These are phyloP conservation scores for Trichoderma sp. DNA, from an alignment of 2,329 filamentous ascomycete genomes.

Conservation along the genomic window DNA sequence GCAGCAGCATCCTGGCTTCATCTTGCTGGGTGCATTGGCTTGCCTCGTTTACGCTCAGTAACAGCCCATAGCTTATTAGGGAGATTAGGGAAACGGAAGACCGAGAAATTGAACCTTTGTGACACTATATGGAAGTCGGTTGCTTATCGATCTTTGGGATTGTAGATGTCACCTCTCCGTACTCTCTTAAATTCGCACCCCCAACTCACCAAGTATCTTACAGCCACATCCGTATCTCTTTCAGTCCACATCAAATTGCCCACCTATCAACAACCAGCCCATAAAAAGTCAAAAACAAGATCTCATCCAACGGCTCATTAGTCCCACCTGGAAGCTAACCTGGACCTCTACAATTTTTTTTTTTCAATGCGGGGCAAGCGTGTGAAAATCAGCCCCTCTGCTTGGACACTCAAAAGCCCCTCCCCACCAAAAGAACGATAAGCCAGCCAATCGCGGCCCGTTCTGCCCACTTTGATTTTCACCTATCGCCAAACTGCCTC, in stretches of 20 bases:
- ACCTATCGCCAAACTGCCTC: constrained; percentile 1
- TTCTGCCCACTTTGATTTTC: constrained; percentile 18
- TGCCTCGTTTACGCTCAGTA: background rate
- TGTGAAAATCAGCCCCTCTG: constrained; percentile 8
- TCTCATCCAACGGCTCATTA: background rate
- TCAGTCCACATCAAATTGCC: background rate
- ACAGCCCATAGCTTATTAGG: background rate
- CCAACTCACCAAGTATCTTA: background rate
- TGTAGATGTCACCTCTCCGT: background rate
- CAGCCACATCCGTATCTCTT: background rate
- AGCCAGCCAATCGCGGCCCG: background rate
- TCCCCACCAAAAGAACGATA: background rate
- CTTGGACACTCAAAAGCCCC: constrained; percentile 7
- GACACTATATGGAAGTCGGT: background rate
- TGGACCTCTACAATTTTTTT: background rate
- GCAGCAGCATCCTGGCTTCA: background rate
- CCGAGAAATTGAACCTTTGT: background rate
- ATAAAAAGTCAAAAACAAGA: background rate
- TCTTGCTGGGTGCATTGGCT: background rate
- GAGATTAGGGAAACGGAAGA: background rate
- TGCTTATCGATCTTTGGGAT: background rate
- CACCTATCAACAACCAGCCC: background rate
- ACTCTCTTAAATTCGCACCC: background rate
- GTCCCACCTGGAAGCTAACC: background rate
- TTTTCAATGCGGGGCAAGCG: constrained; percentile 14